Conservation (phyloP, 768 basidiomycete species). For the Panaeolus cyanescens region DNA sequence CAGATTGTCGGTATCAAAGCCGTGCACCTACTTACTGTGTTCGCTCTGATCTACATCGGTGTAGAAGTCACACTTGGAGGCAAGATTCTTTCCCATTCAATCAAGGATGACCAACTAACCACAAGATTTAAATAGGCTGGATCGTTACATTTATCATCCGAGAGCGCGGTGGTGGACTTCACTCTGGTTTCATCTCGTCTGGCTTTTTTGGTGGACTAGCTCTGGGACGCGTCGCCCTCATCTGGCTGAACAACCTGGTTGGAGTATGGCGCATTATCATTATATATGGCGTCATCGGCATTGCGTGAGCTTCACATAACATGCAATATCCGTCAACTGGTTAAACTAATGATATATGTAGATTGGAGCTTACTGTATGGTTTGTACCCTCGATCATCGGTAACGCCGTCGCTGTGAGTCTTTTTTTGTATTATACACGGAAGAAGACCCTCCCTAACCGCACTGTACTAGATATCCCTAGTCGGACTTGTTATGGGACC, state of each 20-base stretch:
- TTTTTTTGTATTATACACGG: not conserved
- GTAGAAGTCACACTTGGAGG: constrained; percentile 62
- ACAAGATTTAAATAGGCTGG: constrained; percentile 46
- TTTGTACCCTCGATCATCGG: constrained; percentile 69
- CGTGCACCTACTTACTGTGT: constrained; percentile 62
- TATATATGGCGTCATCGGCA: constrained; percentile 52
- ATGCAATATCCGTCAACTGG: too few relatives aligned
- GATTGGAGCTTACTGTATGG: constrained; percentile 74
- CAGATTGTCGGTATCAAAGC: constrained; percentile 54
- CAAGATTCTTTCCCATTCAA: constrained; percentile 10
- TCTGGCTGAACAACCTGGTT: constrained; percentile 59
- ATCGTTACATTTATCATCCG: constrained; percentile 58
- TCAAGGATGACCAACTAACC: constrained; percentile 10
- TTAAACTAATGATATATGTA: constrained; percentile 16
- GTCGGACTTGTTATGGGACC: constrained; percentile 74
- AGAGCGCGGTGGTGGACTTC: constrained; percentile 34
- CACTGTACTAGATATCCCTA: constrained; percentile 42
- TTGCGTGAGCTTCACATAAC: constrained; percentile 34
- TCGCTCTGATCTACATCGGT: constrained; percentile 66
- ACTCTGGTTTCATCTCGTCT: constrained; percentile 55
- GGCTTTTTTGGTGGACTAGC: constrained; percentile 56
- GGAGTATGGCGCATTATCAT: constrained; percentile 55
- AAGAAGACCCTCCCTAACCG: not conserved
- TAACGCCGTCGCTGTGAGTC: constrained; percentile 51
- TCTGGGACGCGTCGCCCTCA: constrained; percentile 52